These are phyloP conservation scores for Clonostachys chloroleuca DNA, from an alignment of 2,329 filamentous ascomycete species.

Conservation along the genomic window DNA sequence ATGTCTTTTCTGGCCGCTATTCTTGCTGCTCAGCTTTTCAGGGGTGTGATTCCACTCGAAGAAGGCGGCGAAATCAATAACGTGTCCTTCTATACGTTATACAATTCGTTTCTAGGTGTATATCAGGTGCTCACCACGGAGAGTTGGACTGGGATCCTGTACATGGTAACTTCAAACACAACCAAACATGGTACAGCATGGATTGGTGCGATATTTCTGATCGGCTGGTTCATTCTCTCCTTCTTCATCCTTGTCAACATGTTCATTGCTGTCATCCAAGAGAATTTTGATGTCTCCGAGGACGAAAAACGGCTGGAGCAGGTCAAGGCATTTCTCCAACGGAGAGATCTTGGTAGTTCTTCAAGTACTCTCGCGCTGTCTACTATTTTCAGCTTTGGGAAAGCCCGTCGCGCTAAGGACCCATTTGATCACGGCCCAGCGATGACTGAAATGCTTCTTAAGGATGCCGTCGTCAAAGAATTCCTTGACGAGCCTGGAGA, in stretches of 20 bases:
- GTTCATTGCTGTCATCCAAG: slow-evolving; percentile 99
- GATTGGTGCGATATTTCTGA: slow-evolving; percentile 87
- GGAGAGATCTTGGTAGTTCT: slow-evolving; percentile 76
- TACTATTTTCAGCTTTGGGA: slow-evolving; percentile 61
- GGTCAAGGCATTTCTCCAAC: slow-evolving; percentile 88
- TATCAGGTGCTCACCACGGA: slow-evolving; percentile 96
- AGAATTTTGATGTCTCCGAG: slow-evolving; percentile 98
- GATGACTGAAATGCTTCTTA: slow-evolving; percentile 92
- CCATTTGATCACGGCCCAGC: slow-evolving; percentile 89
- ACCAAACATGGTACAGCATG: slow-evolving; percentile 68
- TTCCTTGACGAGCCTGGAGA: slow-evolving; percentile 68
- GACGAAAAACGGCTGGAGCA: slow-evolving; percentile 97
- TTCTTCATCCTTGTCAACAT: slow-evolving; percentile 98
- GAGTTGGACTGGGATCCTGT: slow-evolving; percentile 89
- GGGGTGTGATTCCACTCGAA: slow-evolving; percentile 71
- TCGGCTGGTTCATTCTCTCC: slow-evolving; percentile 91
- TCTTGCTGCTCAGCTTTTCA: slow-evolving; percentile 88
- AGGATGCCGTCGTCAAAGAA: slow-evolving; percentile 91
- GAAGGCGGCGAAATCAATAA: slow-evolving; percentile 61
- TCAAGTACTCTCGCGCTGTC: slow-evolving; percentile 72
- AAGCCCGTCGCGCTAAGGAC: slow-evolving; percentile 62
- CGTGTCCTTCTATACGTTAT: slow-evolving; percentile 85
- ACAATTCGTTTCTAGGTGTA: slow-evolving; percentile 95
- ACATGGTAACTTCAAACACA: slow-evolving; percentile 71
- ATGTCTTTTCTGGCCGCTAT: slow-evolving; percentile 93